phyloP scores from a whole-genome alignment of 2,329 filamentous ascomycete species.

The Sarocladium oryzae region DNA sequence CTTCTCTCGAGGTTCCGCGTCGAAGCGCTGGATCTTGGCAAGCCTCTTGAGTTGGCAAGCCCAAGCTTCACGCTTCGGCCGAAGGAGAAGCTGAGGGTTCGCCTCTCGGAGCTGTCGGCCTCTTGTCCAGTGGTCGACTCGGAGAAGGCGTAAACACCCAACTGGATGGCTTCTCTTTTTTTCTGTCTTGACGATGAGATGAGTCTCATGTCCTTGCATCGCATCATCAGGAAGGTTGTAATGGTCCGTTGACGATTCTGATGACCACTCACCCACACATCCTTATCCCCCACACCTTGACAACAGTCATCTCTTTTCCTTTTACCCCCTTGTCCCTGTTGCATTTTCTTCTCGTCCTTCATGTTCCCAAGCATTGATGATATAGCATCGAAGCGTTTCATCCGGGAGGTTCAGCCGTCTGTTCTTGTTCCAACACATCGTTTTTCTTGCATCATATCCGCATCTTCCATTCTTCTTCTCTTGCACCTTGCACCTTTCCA shows the following conservation, averaged over 20 bases:
- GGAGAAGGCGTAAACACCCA: background rate
- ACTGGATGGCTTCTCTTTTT: background rate
- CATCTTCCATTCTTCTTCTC: background rate
- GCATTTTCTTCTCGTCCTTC: background rate
- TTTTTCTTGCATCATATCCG: conserved; percentile 1
- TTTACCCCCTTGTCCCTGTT: background rate
- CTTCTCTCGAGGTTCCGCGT: conserved; percentile 25
- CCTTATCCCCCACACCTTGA: background rate
- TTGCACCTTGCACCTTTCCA: background rate
- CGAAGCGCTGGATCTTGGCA: conserved; percentile 12
- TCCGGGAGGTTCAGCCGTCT: background rate
- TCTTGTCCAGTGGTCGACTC: background rate
- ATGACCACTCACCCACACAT: background rate
- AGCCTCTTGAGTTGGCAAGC: conserved; percentile 10
- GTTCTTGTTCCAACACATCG: conserved; percentile 1
- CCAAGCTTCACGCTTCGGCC: conserved; percentile 15
- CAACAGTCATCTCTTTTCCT: too few relatives aligned
- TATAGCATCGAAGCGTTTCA: background rate
- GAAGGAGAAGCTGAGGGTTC: conserved; percentile 12
- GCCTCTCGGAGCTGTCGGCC: conserved; percentile 14
- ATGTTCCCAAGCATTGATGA: background rate
- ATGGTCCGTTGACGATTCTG: background rate
- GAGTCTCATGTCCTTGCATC: conserved; percentile 2
- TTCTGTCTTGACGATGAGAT: conserved; percentile 1
- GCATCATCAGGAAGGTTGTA: background rate